phyloP scores from a whole-genome alignment of 148 eudicot species.

The Chenopodium suecicum region DNA sequence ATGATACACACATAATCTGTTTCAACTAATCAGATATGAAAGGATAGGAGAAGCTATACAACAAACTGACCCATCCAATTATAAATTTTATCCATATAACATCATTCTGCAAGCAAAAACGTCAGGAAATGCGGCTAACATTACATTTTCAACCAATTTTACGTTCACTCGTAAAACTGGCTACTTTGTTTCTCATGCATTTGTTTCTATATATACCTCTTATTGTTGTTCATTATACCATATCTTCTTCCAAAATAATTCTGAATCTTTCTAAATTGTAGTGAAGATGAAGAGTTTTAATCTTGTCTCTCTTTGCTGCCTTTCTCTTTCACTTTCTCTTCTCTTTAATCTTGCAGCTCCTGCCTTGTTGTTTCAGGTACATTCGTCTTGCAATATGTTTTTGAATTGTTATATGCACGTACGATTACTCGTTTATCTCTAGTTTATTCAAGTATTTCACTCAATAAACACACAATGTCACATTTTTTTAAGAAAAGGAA shows the following conservation, averaged over 20 bases:
- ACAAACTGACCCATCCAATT: background rate
- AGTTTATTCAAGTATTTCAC: no score
- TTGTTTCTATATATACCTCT: background rate
- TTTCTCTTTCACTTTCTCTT: conserved; percentile 2
- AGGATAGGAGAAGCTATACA: background rate
- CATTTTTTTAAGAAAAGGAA: no score
- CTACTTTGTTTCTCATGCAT: background rate
- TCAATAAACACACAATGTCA: no score
- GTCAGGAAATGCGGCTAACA: background rate
- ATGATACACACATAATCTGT: background rate
- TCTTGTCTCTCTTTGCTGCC: background rate
- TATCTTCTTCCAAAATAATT: background rate
- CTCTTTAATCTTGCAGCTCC: conserved; percentile 22
- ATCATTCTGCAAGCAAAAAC: background rate
- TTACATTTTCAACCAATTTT: background rate
- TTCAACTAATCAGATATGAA: background rate
- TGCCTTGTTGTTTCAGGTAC: conserved; percentile 55
- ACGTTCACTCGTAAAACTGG: background rate
- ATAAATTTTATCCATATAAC: background rate
- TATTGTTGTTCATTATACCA: background rate
- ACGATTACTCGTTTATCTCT: no score
- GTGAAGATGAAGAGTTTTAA: conserved; percentile 5
- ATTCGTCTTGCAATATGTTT: background rate
- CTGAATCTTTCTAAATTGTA: background rate
- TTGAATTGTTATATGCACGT: background rate